Evolutionary conservation across 495 filamentous ascomycete species (phyloP).

Genomic region (Penicillium verhagenii): DNA sequence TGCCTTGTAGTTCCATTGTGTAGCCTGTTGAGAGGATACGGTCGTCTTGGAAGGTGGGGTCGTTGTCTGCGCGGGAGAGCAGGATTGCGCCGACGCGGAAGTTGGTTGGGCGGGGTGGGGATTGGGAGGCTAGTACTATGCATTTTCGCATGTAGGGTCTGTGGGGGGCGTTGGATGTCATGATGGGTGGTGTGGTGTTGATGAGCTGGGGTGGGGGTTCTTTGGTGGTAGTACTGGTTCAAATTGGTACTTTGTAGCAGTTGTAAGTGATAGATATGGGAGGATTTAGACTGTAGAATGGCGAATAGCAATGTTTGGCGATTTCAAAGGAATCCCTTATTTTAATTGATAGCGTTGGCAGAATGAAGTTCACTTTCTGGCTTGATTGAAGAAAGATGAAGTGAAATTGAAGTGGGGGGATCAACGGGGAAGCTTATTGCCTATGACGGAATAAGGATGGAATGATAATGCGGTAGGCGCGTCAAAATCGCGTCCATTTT

Average conservation of each 20-base stretch:
- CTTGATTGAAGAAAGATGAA: neutral
- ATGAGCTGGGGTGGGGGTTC: neutral
- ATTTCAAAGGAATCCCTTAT: too few species aligned
- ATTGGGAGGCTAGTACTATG: slow-evolving; percentile 69
- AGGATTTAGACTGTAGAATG: neutral
- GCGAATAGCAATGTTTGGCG: too few species aligned
- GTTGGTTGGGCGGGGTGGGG: slow-evolving; percentile 83
- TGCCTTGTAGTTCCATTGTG: slow-evolving; percentile 85
- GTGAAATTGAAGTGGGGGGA: slow-evolving; percentile 14
- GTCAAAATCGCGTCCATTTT: slow-evolving; percentile 23
- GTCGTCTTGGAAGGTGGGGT: slow-evolving; percentile 42
- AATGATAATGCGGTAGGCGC: slow-evolving; percentile 15
- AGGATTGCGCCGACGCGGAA: slow-evolving; percentile 90
- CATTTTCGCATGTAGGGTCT: slow-evolving; percentile 67
- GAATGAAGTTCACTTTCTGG: too few species aligned
- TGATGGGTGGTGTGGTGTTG: neutral
- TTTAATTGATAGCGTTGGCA: too few species aligned
- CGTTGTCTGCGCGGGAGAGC: slow-evolving; percentile 49
- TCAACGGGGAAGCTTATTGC: neutral
- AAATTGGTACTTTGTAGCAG: neutral
- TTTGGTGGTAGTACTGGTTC: too few species aligned
- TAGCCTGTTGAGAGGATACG: slow-evolving; percentile 78
- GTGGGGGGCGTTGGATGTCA: slow-evolving; percentile 46
- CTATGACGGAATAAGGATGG: slow-evolving; percentile 25
- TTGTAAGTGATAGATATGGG: neutral